phyloP scores from a whole-genome alignment of 1,139 yeast genomes.

The Kurtzmaniella quercitrusa region DNA sequence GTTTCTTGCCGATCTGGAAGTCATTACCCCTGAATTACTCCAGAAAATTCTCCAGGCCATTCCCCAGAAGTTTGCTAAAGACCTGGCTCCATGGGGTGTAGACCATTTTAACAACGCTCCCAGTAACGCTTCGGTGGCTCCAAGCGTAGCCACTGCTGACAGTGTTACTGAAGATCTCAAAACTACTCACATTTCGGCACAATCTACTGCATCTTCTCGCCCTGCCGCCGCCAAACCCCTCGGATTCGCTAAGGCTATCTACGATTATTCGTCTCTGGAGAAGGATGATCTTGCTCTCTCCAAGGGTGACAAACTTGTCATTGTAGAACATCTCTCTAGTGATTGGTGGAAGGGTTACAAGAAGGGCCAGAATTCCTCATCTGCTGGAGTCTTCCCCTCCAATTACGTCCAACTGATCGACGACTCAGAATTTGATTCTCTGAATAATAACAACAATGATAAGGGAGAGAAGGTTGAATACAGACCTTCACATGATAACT shows the following conservation, averaged over 20 bases:
- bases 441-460: conserved; percentile 9
- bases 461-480: conserved; percentile 18
- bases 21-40: conserved; percentile 57
- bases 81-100: conserved; percentile 48
- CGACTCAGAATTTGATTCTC: conserved; percentile 27
- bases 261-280: conserved; percentile 64
- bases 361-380: conserved; percentile 35
- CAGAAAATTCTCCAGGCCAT: conserved; percentile 48
- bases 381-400: conserved; percentile 83
- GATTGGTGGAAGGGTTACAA: conserved; percentile 90
- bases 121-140: conserved; percentile 8
- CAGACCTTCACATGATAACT: conserved; percentile 4
- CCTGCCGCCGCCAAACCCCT: conserved; percentile 17
- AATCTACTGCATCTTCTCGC: conserved; percentile 15
- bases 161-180: conserved; percentile 15
- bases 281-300: conserved; percentile 64
- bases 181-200: conserved; percentile 12
- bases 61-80: conserved; percentile 58
- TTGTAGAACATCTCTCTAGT: conserved; percentile 69
- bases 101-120: conserved; percentile 24
- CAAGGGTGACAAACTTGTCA: conserved; percentile 65
- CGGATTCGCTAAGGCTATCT: conserved; percentile 58
- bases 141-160: conserved; percentile 9
- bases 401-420: conserved; percentile 65
- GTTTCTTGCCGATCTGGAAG: conserved; percentile 73